A percentile compares a stretch with the other conserved stretches of the same genome.
Evolutionary conservation across 148 eudicot species (phyloP).

Genomic region (Fagopyrum esculentum): DNA sequence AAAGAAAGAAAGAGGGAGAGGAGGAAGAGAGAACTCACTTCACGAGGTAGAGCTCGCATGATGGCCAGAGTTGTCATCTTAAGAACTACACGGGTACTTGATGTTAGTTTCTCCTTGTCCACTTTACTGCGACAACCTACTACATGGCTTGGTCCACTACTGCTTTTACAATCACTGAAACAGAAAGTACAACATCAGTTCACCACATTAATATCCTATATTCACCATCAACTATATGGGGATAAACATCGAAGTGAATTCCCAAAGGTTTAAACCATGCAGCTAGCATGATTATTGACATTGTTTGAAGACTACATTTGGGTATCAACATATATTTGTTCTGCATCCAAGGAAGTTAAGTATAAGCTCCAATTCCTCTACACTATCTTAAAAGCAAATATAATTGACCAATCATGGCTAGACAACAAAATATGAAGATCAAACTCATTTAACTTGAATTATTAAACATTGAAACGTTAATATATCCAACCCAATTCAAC

Average conservation of each 20-base stretch:
- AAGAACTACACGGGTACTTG: slow-evolving; percentile 94
- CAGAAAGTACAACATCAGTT: slow-evolving; percentile 1
- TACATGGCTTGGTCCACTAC: slow-evolving; percentile 96
- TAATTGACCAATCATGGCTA: neutral
- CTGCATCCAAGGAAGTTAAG: no score
- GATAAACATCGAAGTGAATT: neutral
- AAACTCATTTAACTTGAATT: slow-evolving; percentile 11
- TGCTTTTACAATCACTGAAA: slow-evolving; percentile 91
- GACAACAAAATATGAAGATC: neutral
- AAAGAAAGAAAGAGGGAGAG: neutral
- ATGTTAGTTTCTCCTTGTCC: slow-evolving; percentile 88
- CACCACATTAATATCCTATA: neutral
- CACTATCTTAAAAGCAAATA: neutral
- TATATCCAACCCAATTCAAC: no score
- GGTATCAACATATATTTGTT: neutral
- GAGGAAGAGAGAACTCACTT: slow-evolving; percentile 36
- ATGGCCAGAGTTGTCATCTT: slow-evolving; percentile 97
- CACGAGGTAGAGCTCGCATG: slow-evolving; percentile 98
- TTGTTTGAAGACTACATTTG: neutral
- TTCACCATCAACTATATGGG: neutral
- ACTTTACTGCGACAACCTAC: slow-evolving; percentile 98
- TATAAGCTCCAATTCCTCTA: neutral
- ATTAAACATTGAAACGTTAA: slow-evolving; percentile 22
- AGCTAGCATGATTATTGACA: neutral
- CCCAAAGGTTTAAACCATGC: neutral